Conservation (phyloP, 352 stramenopile species). For the Phytopythium oedochilum region DNA sequence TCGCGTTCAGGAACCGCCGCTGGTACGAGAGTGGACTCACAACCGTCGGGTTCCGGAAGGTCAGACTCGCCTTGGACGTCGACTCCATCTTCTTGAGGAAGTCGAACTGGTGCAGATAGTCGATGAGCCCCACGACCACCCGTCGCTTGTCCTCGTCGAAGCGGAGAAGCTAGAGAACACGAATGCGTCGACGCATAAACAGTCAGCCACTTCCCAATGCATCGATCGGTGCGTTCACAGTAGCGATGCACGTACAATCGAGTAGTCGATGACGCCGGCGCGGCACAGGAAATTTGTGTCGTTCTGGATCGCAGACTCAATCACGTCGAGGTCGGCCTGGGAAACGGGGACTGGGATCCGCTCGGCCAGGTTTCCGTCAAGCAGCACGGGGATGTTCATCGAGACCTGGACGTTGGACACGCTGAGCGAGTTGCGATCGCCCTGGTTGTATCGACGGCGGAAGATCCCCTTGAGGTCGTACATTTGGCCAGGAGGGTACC, state of each 20-base stretch:
- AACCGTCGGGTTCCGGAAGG: slow-evolving; percentile 79
- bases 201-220: background rate
- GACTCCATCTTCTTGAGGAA: slow-evolving; percentile 90
- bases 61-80: slow-evolving; percentile 80
- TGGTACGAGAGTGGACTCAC: slow-evolving; percentile 80
- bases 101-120: slow-evolving; percentile 87
- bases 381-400: slow-evolving; percentile 58
- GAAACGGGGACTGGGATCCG: slow-evolving; percentile 74
- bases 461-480: slow-evolving; percentile 87
- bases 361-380: slow-evolving; percentile 80
- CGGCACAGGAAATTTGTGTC: slow-evolving; percentile 72
- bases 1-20: slow-evolving; percentile 78
- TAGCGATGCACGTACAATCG: slow-evolving; percentile 45
- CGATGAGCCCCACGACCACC: slow-evolving; percentile 76
- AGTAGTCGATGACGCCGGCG: slow-evolving; percentile 84
- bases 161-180: slow-evolving; percentile 43
- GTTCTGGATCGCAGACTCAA: slow-evolving; percentile 68
- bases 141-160: slow-evolving; percentile 78
- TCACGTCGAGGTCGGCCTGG: slow-evolving; percentile 50
- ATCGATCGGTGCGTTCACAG: background rate
- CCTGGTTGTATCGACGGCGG: slow-evolving; percentile 57
- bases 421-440: slow-evolving; percentile 30
- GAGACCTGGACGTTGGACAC: slow-evolving; percentile 44
- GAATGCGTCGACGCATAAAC: too few species aligned
- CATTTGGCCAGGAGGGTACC: slow-evolving; percentile 70